phyloP scores from a whole-genome alignment of 768 basidiomycete genomes.

The Phanerochaete sordida region DNA sequence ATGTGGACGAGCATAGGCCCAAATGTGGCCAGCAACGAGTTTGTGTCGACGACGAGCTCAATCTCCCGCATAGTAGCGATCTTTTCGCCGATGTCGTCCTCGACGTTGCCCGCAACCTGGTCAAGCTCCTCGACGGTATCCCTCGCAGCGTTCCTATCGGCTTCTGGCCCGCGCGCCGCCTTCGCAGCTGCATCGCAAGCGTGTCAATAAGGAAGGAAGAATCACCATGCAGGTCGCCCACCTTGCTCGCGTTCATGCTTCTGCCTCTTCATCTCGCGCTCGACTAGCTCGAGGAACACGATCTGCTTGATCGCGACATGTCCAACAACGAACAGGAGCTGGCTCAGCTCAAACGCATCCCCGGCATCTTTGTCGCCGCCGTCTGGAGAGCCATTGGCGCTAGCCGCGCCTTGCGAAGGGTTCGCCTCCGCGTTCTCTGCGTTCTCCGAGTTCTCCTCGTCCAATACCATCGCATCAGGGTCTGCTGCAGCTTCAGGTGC shows the following conservation, averaged over 20 bases:
- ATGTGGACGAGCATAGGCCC: constrained; percentile 91
- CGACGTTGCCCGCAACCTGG: constrained; percentile 94
- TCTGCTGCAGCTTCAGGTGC: constrained; percentile 30
- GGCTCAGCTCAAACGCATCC: constrained; percentile 85
- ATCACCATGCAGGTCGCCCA: constrained; percentile 30
- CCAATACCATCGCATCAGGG: constrained; percentile 55
- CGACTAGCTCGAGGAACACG: constrained; percentile 92
- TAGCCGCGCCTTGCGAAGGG: neutral
- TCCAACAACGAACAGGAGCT: constrained; percentile 93
- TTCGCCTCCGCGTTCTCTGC: constrained; percentile 5
- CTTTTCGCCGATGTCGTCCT: constrained; percentile 96
- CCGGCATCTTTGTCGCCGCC: constrained; percentile 49
- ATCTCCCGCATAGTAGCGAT: constrained; percentile 81
- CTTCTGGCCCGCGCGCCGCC: constrained; percentile 36
- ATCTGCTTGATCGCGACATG: constrained; percentile 98
- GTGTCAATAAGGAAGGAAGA: neutral
- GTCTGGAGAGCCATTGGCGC: constrained; percentile 15
- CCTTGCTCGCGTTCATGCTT: constrained; percentile 87
- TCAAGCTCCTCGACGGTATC: constrained; percentile 80
- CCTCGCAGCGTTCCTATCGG: constrained; percentile 39
- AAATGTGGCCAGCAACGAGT: constrained; percentile 79
- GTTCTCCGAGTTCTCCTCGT: constrained; percentile 24
- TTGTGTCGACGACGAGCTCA: constrained; percentile 80
- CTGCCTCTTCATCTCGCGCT: constrained; percentile 93
- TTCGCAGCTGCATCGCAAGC: constrained; percentile 50